phyloP scores from a whole-genome alignment of 495 filamentous ascomycete genomes.

The Achaetomiella virescens region DNA sequence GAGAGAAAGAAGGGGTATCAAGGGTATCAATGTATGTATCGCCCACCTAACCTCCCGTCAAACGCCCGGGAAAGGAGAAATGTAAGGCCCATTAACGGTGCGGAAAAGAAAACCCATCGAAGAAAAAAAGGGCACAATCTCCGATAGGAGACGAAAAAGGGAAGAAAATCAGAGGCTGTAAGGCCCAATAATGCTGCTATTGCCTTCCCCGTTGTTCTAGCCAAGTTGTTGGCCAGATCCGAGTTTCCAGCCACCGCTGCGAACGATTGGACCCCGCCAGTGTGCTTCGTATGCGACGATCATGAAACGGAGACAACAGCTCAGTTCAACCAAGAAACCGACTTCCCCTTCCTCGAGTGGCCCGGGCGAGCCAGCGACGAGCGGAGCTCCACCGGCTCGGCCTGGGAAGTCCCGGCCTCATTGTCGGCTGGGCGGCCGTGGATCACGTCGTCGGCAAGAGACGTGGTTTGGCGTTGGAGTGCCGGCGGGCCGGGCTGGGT shows the following conservation, averaged over 20 bases:
- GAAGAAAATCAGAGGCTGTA: background rate
- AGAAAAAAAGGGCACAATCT: background rate
- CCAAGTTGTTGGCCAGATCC: no score
- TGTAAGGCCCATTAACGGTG: background rate
- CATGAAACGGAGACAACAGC: background rate
- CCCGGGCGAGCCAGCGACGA: background rate
- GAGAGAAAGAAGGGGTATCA: background rate
- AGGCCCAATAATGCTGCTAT: background rate
- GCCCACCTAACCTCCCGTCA: background rate
- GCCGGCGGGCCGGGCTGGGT: background rate
- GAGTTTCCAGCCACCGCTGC: no score
- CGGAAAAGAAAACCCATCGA: background rate
- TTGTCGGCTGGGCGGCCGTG: background rate
- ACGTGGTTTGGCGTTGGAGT: background rate
- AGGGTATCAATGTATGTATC: background rate
- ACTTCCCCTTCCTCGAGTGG: background rate
- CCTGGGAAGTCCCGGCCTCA: background rate
- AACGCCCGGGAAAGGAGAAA: background rate
- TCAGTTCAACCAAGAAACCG: slow-evolving; percentile 4
- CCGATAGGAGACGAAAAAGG: background rate
- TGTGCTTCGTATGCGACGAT: no score
- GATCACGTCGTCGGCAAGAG: background rate
- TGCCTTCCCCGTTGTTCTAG: no score
- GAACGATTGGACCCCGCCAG: no score
- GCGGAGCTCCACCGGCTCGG: background rate